These are phyloP conservation scores for Fusarium sp. DNA, from an alignment of 2,329 filamentous ascomycete species.

Conservation along the genomic window DNA sequence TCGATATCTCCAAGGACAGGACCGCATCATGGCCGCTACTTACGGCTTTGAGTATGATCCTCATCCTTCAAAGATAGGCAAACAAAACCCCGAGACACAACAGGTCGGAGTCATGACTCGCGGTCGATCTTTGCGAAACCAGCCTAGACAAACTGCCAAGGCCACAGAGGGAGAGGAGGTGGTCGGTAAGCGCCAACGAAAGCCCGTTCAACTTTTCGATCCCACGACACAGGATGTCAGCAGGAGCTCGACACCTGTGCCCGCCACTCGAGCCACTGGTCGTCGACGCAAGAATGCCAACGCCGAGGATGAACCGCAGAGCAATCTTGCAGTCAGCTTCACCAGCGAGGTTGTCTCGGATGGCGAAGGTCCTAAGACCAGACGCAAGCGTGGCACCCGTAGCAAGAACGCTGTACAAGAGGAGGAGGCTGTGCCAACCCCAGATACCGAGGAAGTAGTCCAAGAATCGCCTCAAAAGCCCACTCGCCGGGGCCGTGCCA, in stretches of 20 bases:
- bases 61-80: constrained; percentile 66
- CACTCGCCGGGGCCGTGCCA: constrained; percentile 43
- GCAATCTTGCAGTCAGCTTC: constrained; percentile 48
- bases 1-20: constrained; percentile 63
- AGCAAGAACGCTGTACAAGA: constrained; percentile 39
- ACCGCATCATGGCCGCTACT: constrained; percentile 67
- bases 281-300: constrained; percentile 50
- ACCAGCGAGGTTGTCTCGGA: constrained; percentile 51
- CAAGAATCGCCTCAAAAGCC: constrained; percentile 41
- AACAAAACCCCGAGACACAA: constrained; percentile 68
- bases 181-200: constrained; percentile 65
- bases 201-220: constrained; percentile 62
- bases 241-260: constrained; percentile 63
- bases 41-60: constrained; percentile 72
- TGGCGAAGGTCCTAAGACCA: constrained; percentile 47
- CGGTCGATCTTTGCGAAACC: constrained; percentile 65
- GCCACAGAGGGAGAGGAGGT: constrained; percentile 65
- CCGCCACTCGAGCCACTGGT: constrained; percentile 44
- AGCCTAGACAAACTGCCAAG: constrained; percentile 68
- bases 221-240: constrained; percentile 63
- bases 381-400: constrained; percentile 48
- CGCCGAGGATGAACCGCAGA: constrained; percentile 45
- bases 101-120: constrained; percentile 62
- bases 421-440: constrained; percentile 43
- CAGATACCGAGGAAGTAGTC: constrained; percentile 30